These are phyloP conservation scores for Tubosaeta sp. DNA, from an alignment of 768 basidiomycete genomes.

Conservation along the genomic window DNA sequence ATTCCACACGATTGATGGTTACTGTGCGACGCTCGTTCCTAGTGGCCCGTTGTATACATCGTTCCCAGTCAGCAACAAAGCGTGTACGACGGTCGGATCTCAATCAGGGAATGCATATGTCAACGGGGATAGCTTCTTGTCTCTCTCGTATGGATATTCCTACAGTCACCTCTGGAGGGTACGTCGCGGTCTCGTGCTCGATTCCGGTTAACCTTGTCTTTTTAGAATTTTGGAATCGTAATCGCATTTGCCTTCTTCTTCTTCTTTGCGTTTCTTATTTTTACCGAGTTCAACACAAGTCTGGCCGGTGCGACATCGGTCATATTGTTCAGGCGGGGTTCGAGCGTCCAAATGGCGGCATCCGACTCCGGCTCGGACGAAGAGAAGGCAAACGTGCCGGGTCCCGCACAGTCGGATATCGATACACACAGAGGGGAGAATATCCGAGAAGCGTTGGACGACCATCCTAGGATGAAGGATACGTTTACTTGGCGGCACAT, in stretches of 20 bases:
- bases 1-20: constrained; percentile 65
- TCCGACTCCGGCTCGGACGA: constrained; percentile 5
- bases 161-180: constrained; percentile 48
- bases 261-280: constrained; percentile 48
- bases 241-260: constrained; percentile 62
- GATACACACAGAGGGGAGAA: constrained; percentile 12
- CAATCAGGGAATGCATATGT: constrained; percentile 55
- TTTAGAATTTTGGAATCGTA: constrained; percentile 64
- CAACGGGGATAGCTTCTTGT: constrained; percentile 53
- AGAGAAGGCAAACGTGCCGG: constrained; percentile 23
- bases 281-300: constrained; percentile 52
- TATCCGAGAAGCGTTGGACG: constrained; percentile 32
- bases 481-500: constrained; percentile 80
- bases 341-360: constrained; percentile 22
- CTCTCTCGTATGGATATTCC: constrained; percentile 39
- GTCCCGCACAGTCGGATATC: constrained; percentile 1
- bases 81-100: constrained; percentile 69
- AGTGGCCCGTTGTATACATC: constrained; percentile 58
- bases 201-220: background rate
- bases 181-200: constrained; percentile 4
- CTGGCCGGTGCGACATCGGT: constrained; percentile 37
- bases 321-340: constrained; percentile 63
- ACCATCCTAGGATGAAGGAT: constrained; percentile 36
- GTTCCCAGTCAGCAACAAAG: constrained; percentile 59
- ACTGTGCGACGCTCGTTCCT: constrained; percentile 57